Base-by-base conservation (phyloP, 352 stramenopile species). In the Phytophthora crassamura region DNA sequence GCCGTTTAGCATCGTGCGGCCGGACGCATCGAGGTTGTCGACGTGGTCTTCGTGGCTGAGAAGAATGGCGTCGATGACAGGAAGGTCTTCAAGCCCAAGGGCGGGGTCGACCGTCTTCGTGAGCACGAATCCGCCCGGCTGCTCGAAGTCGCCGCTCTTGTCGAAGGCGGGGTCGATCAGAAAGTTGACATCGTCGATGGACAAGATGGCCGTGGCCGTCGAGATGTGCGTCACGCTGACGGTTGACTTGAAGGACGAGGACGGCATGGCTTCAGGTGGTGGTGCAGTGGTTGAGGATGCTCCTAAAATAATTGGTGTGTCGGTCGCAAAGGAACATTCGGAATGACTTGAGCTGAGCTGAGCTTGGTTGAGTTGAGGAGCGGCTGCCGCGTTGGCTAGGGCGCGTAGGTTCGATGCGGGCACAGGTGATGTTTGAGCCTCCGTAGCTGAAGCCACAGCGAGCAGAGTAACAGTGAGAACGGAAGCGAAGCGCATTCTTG, bases 121-220 rank as follows among this genome's bases (percentile, higher is more conserved):
- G 22, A 80, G 65, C 5, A 63, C 9, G 16, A 67, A 36, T 15
- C 33, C 43, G 3, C 15, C 48, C 10, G 33, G 14, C 5, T 45
- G 40, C 22, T 49, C 41, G 8, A 67, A 59, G 34, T 59, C 57
- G 15, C 66, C 66, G 10, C 58, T 64, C 5, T 67, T 59, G 45
- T 74, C 69, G 28, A 78, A 76, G 4, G 49, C 32, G 11, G 74
- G 70, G 36, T 82, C 74, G 20, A 73, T 59, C 32, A 82, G 74
- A 67, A 82, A 82, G 58, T 75, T 80, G 61, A 80, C 36, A 10
- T 67, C 60, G 60, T 82, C 74, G 42, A 80, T 80, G 36, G 59
- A 62, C 49, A 80, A 60, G 15, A 82, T 66, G 22, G 74, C 59
- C 9, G 74, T 49, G 59, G 1, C 16, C 33, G 47, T 45, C 45